phyloP scores from a whole-genome alignment of 495 filamentous ascomycete species.

The Neurospora africana region DNA sequence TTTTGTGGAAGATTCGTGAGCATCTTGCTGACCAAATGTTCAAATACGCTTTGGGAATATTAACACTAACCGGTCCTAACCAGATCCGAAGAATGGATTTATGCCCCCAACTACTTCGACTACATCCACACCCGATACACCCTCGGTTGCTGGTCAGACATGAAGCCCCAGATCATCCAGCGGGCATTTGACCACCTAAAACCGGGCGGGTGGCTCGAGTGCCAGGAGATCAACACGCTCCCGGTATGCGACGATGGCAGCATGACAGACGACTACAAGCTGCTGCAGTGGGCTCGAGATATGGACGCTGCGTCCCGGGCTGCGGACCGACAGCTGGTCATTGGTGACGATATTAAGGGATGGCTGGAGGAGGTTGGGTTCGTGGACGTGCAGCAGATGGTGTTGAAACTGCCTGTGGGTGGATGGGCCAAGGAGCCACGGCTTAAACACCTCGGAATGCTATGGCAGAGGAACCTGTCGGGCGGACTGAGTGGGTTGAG shows the following conservation, averaged over 20 bases:
- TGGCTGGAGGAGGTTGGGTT: slow-evolving; percentile 55
- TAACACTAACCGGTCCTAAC: slow-evolving; percentile 26
- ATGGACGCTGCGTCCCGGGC: slow-evolving; percentile 36
- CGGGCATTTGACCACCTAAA: slow-evolving; percentile 39
- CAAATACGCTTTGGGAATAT: slow-evolving; percentile 25
- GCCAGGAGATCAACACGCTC: slow-evolving; percentile 49
- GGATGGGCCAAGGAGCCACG: slow-evolving; percentile 31
- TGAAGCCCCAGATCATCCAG: slow-evolving; percentile 27
- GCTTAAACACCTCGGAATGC: slow-evolving; percentile 22
- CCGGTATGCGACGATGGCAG: slow-evolving; percentile 52
- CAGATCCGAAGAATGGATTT: slow-evolving; percentile 17
- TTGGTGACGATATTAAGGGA: slow-evolving; percentile 40
- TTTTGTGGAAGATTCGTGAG: slow-evolving; percentile 37
- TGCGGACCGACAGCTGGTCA: slow-evolving; percentile 39
- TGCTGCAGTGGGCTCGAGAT: slow-evolving; percentile 43
- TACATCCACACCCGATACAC: slow-evolving; percentile 42
- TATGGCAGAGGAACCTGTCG: slow-evolving; percentile 25
- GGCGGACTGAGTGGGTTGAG: slow-evolving; percentile 24
- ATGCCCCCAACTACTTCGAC: slow-evolving; percentile 23
- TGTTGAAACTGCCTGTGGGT: slow-evolving; percentile 49
- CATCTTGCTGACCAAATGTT: slow-evolving; percentile 22
- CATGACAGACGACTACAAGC: slow-evolving; percentile 31
- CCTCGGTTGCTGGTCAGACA: slow-evolving; percentile 36
- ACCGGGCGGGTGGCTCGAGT: slow-evolving; percentile 58
- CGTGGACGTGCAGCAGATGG: slow-evolving; percentile 46